phyloP scores from a whole-genome alignment of 2,329 filamentous ascomycete species.

The Epichloe amarillans region DNA sequence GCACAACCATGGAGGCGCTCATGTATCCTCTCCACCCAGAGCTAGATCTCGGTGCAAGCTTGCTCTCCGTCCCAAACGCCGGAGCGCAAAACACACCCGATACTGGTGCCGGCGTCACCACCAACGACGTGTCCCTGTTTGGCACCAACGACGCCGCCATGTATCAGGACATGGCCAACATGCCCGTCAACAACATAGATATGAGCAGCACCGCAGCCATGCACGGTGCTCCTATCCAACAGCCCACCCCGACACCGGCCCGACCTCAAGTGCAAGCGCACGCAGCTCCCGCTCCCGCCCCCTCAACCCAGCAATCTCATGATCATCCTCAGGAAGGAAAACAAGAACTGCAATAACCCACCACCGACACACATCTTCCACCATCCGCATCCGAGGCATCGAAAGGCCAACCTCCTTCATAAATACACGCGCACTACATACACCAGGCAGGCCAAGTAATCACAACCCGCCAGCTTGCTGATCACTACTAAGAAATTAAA shows the following conservation, averaged over 20 bases:
- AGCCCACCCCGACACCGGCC: not conserved
- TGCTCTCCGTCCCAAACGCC: slow-evolving; percentile 22
- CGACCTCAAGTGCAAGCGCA: not conserved
- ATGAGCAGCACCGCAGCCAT: not conserved
- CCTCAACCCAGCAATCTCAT: not conserved
- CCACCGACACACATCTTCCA: not conserved
- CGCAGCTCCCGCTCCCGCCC: not conserved
- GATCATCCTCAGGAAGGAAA: not conserved
- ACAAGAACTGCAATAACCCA: not conserved
- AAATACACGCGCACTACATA: no score
- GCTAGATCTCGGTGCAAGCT: slow-evolving; percentile 35
- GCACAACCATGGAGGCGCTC: slow-evolving; percentile 61
- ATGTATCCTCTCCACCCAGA: slow-evolving; percentile 74
- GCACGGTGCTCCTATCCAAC: not conserved
- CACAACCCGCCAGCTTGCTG: no score
- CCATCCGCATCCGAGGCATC: not conserved
- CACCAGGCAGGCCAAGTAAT: no score
- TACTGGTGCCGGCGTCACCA: not conserved
- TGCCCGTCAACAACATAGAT: not conserved
- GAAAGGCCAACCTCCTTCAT: not conserved
- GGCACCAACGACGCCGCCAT: not conserved
- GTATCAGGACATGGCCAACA: not conserved
- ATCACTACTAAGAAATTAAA: no score
- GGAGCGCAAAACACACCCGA: not conserved
- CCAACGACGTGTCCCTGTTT: not conserved